Evolutionary conservation across 495 filamentous ascomycete species (phyloP), one percentile per base, ranked within the genome.

Genomic region (Cercophora newfieldiana): DNA sequence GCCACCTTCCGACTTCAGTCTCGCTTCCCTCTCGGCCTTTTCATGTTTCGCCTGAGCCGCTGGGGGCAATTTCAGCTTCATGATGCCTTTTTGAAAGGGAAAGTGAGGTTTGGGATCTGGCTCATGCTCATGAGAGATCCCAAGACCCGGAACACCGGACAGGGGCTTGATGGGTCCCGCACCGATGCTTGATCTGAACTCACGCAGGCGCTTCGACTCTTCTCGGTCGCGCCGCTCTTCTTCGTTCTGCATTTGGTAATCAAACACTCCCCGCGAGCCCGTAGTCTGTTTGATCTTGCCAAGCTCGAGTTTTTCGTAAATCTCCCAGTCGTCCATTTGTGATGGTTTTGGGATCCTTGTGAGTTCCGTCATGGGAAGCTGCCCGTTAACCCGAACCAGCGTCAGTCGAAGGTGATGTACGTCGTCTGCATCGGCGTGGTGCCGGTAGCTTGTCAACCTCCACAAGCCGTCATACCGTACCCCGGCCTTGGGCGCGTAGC

Each of bases 391-490:
- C 21, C 73, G 72, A 61, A 81, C 74, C 1, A 83, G 72, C 3
- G 63, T 72, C 19, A 83, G 62, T 44, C 75, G 74, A 0, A 81
- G 63, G 0, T 67, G 69, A 68, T 28, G 10, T 75, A 67, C 14
- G 67, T 73, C 0, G 55, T 57, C 18, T 3, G 22, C 57, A 65
- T 80, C 74, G 7, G 72, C 68, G 50, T 75, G 78, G 54, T 71
- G 76, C n/a, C 79, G 72, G 66, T 78, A 80, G 37, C 73, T 74
- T 19, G 64, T 69, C 24, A 85, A 18, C 37, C 56, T 70, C 67
- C 37, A 44, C 81, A 82, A 60, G 56, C 83, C 83, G 66, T 85
- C 83, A 48, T 83, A 83, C 55, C 83, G 71, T 6, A 85, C 63
- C 3, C 83, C 83, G 1, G 72, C 80, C 28, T 59, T 30, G 6